phyloP scores from a whole-genome alignment of 306 rosid genomes.

The Oxytropis ochrocephala region DNA sequence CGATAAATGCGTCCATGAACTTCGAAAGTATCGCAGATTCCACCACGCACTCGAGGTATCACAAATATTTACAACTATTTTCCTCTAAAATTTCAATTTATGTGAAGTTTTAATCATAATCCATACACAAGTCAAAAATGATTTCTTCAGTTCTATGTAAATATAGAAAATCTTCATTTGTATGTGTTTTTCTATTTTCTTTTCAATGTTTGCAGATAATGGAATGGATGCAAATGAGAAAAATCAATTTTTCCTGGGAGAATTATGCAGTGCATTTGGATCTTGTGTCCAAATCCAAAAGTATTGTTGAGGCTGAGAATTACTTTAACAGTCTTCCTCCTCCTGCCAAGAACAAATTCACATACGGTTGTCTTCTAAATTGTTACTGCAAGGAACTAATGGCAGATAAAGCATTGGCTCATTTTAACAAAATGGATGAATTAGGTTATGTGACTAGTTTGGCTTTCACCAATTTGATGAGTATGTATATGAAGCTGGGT shows the following conservation, averaged over 20 bases:
- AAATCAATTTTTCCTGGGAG: conserved; percentile 34
- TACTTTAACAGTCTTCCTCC: conserved; percentile 41
- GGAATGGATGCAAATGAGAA: conserved; percentile 80
- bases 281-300: conserved; percentile 56
- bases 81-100: background rate
- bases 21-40: conserved; percentile 48
- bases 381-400: conserved; percentile 60
- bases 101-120: background rate
- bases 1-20: conserved; percentile 40
- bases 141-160: background rate
- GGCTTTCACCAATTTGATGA: conserved; percentile 57
- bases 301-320: conserved; percentile 63
- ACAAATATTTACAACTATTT: background rate
- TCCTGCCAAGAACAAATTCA: conserved; percentile 40
- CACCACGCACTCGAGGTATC: conserved; percentile 65
- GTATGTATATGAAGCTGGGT: conserved; percentile 53
- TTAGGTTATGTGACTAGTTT: conserved; percentile 34
- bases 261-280: conserved; percentile 61
- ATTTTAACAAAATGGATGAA: conserved; percentile 46
- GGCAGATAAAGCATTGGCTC: conserved; percentile 58
- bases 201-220: conserved; percentile 46
- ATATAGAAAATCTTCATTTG: background rate
- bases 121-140: background rate
- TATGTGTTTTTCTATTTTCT: background rate
- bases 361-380: conserved; percentile 66